phyloP scores from a whole-genome alignment of 2,329 filamentous ascomycete genomes.

The Aspergillus unguis region DNA sequence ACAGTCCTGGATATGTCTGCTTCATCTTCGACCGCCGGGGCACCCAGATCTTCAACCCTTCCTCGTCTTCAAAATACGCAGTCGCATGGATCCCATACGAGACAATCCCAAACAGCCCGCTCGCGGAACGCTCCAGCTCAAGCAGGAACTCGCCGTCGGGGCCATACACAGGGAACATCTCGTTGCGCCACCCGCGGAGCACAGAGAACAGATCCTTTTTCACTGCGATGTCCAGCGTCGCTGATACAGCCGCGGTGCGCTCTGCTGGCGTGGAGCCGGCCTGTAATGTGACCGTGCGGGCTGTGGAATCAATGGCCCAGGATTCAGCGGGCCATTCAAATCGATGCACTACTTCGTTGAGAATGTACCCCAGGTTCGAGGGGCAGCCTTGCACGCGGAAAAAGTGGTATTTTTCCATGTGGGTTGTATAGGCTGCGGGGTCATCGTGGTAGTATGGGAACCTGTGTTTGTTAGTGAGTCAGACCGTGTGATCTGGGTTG shows the following conservation, averaged over 20 bases:
- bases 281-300: conserved; percentile 62
- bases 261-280: conserved; percentile 57
- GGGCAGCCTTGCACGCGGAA: conserved; percentile 67
- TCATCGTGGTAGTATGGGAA: conserved; percentile 72
- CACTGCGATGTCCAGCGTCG: conserved; percentile 65
- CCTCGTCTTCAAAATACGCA: conserved; percentile 59
- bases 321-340: conserved; percentile 53
- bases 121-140: conserved; percentile 72
- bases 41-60: conserved; percentile 76
- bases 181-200: conserved; percentile 74
- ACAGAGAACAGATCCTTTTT: conserved; percentile 69
- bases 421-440: conserved; percentile 53
- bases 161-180: conserved; percentile 75
- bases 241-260: conserved; percentile 57
- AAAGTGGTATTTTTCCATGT: conserved; percentile 55
- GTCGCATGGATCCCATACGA: conserved; percentile 81
- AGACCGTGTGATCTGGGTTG: not conserved
- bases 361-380: conserved; percentile 60
- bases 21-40: conserved; percentile 73
- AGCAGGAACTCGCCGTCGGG: conserved; percentile 59
- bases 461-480: conserved; percentile 44
- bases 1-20: conserved; percentile 82
- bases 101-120: conserved; percentile 69
- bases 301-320: conserved; percentile 58
- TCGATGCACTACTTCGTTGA: conserved; percentile 45